phyloP scores from a whole-genome alignment of 495 filamentous ascomycete species.

The Articulospora tetracladia region DNA sequence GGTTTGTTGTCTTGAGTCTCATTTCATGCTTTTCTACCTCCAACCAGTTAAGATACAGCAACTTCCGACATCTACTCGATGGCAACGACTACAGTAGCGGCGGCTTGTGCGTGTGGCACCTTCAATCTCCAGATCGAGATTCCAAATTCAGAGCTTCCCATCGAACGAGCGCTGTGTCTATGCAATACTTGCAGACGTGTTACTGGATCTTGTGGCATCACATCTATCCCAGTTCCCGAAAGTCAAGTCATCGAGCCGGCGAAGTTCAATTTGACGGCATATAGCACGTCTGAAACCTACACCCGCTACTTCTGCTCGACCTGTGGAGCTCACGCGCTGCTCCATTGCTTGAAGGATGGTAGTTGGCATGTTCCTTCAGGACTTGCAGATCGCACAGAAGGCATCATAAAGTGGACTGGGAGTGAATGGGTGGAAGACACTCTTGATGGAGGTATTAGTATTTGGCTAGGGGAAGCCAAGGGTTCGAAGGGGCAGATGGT shows the following conservation, averaged over 20 bases:
- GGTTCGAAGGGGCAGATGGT: constrained; percentile 32
- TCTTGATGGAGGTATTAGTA: constrained; percentile 28
- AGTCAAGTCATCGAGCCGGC: neutral
- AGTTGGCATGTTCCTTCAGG: constrained; percentile 22
- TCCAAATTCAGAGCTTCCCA: constrained; percentile 31
- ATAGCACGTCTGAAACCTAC: neutral
- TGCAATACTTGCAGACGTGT: constrained; percentile 38
- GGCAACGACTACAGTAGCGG: constrained; percentile 27
- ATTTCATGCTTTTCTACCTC: neutral
- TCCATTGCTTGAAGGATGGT: constrained; percentile 25
- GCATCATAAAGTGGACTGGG: constrained; percentile 33
- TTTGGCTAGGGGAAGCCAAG: constrained; percentile 42
- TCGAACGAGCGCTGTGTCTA: constrained; percentile 52
- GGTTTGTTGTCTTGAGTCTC: neutral
- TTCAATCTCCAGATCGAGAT: constrained; percentile 32
- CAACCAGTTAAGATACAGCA: neutral
- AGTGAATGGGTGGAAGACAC: constrained; percentile 35
- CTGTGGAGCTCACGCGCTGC: constrained; percentile 64
- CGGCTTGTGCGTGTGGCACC: constrained; percentile 38
- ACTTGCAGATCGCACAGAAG: constrained; percentile 17
- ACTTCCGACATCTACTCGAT: neutral
- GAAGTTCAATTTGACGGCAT: neutral
- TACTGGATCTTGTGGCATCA: neutral
- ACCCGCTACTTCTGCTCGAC: constrained; percentile 64
- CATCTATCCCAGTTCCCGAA: neutral